These are phyloP conservation scores for Hippophae tibetana DNA, from an alignment of 306 rosid genomes.

Conservation along the genomic window DNA sequence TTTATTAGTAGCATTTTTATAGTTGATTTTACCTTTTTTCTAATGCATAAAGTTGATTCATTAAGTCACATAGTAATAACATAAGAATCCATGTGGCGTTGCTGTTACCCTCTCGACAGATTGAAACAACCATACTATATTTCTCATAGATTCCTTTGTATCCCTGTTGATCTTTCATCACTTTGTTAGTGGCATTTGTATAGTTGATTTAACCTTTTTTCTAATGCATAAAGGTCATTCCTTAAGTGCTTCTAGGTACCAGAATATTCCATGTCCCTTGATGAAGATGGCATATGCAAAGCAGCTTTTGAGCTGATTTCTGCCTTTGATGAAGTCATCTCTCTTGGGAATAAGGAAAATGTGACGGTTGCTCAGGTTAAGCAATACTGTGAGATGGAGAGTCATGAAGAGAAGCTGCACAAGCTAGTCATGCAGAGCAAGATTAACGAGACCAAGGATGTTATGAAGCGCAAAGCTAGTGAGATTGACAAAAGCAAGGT, in stretches of 20 bases:
- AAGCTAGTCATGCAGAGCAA: constrained; percentile 87
- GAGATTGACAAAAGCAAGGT: constrained; percentile 99
- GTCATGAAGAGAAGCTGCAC: constrained; percentile 97
- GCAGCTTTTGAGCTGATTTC: constrained; percentile 85
- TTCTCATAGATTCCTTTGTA: too few species aligned
- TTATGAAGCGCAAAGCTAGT: constrained; percentile 92
- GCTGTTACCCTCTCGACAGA: too few species aligned
- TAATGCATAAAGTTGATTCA: too few species aligned
- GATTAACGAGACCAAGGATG: constrained; percentile 92
- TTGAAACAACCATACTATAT: too few species aligned
- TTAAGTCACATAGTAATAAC: too few species aligned
- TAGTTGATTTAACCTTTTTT: not conserved
- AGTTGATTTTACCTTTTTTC: too few species aligned
- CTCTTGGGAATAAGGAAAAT: constrained; percentile 92
- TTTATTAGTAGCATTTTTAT: too few species aligned
- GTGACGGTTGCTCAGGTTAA: constrained; percentile 82
- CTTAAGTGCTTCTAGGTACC: constrained; percentile 71
- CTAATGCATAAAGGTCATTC: constrained; percentile 20
- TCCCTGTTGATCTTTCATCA: too few species aligned
- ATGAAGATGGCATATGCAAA: constrained; percentile 86
- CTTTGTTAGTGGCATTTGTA: too few species aligned
- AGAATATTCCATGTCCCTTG: constrained; percentile 75
- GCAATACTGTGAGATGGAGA: constrained; percentile 93
- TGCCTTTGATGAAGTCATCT: constrained; percentile 91
- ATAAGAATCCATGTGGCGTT: too few species aligned